Percentiles rank a stretch among this genome's conserved stretches.
phyloP scores from a whole-genome alignment of 805 yeast species.

The Barnettozyma populi region DNA sequence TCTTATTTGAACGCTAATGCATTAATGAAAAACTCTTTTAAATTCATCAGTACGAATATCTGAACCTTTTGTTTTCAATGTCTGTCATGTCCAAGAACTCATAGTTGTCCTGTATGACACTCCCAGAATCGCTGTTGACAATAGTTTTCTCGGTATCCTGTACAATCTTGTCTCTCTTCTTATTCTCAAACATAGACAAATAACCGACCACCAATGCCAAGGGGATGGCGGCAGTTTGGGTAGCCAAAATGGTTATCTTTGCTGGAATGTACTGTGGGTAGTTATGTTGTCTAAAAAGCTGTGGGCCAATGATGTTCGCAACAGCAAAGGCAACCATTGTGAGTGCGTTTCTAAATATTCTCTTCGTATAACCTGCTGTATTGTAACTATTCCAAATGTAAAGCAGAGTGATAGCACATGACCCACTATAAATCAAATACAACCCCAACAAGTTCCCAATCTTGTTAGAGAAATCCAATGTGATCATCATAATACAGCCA shows the following conservation, averaged over 20 bases:
- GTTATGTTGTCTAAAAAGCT: constrained; percentile 43
- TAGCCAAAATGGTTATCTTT: constrained; percentile 47
- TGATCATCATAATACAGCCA: constrained; percentile 40
- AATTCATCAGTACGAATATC: constrained; percentile 7
- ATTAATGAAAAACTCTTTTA: not conserved
- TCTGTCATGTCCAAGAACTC: constrained; percentile 12
- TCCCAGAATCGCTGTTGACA: not conserved
- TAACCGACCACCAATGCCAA: constrained; percentile 36
- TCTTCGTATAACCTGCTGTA: constrained; percentile 55
- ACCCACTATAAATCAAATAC: constrained; percentile 46
- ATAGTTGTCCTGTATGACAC: not conserved
- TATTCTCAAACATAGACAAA: constrained; percentile 42
- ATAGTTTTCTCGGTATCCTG: not conserved
- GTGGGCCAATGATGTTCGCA: constrained; percentile 57
- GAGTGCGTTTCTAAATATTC: constrained; percentile 43
- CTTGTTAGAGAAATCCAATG: constrained; percentile 29
- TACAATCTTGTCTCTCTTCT: constrained; percentile 33
- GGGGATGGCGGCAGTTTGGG: constrained; percentile 42
- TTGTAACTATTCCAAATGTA: constrained; percentile 55
- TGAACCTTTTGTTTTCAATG: constrained; percentile 9
- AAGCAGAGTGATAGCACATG: constrained; percentile 48
- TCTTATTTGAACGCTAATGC: not conserved
- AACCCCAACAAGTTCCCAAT: constrained; percentile 43
- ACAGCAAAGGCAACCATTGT: constrained; percentile 51
- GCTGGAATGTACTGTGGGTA: constrained; percentile 53